These are phyloP conservation scores for Tolypocladium tropicale DNA, from an alignment of 2,329 filamentous ascomycete species.

Conservation along the genomic window DNA sequence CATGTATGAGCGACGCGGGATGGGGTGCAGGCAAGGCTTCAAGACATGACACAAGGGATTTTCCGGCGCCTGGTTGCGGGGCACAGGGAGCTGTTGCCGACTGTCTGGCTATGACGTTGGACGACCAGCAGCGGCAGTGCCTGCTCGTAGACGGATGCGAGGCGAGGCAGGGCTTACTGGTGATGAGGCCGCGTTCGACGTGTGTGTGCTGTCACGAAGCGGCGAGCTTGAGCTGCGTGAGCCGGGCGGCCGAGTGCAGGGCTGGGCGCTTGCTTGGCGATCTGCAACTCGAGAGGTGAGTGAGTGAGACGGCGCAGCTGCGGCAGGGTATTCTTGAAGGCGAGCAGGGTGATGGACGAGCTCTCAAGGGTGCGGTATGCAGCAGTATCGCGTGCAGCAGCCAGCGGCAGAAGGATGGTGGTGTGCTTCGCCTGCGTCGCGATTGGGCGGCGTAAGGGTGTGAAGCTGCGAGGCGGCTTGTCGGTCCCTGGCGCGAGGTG, in stretches of 20 bases:
- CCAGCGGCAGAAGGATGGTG: background rate
- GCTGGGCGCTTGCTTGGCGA: background rate
- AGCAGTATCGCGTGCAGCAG: background rate
- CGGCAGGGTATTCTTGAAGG: background rate
- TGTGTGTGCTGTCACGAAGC: background rate
- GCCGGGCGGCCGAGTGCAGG: background rate
- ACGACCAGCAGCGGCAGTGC: background rate
- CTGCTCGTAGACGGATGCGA: background rate
- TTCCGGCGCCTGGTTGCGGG: conserved; percentile 3
- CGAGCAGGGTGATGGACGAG: background rate
- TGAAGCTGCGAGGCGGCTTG: background rate
- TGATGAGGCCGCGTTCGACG: background rate
- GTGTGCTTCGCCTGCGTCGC: background rate
- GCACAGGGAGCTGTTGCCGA: background rate
- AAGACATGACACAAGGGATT: conserved; percentile 5
- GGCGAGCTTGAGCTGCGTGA: background rate
- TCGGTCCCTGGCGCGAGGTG: background rate
- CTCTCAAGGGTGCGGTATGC: background rate
- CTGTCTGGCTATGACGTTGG: background rate
- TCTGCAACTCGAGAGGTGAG: background rate
- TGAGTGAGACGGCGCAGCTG: background rate
- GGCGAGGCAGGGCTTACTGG: background rate
- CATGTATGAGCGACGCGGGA: conserved; percentile 14
- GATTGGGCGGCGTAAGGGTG: background rate
- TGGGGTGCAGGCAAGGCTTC: conserved; percentile 1